Conservation (phyloP, 805 yeast genomes). For the Ogataea zsoltii region DNA sequence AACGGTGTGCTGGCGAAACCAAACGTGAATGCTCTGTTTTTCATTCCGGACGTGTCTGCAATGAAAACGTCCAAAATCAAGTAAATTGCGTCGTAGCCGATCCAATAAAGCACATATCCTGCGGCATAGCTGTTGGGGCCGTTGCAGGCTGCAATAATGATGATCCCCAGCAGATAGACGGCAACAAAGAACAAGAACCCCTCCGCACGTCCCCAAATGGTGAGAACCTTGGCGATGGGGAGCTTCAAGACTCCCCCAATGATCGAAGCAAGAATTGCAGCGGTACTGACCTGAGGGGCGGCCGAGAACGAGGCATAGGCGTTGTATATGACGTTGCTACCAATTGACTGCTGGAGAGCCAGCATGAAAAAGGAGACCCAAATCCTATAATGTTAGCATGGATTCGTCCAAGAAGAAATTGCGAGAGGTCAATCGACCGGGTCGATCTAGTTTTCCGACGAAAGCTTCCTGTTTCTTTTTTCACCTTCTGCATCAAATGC, state of each 20-base stretch:
- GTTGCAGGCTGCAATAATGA: conserved; percentile 30
- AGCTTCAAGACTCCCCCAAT: conserved; percentile 36
- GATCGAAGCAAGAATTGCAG: conserved; percentile 30
- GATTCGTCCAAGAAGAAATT: background rate
- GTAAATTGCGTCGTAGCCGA: conserved; percentile 32
- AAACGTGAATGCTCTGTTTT: conserved; percentile 34
- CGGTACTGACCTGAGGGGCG: conserved; percentile 35
- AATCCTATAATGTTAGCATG: conserved; percentile 16
- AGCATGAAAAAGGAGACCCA: conserved; percentile 38
- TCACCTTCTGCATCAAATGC: no score
- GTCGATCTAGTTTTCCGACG: no score
- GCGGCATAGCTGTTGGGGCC: conserved; percentile 32
- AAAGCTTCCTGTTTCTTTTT: no score
- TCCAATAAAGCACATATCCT: conserved; percentile 33
- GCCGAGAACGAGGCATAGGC: conserved; percentile 28
- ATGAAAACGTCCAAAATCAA: conserved; percentile 30
- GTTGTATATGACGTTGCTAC: conserved; percentile 22
- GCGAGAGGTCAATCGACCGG: no score
- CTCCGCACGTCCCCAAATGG: conserved; percentile 34
- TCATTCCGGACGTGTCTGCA: conserved; percentile 32
- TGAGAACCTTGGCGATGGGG: conserved; percentile 30
- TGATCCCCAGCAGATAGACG: conserved; percentile 28
- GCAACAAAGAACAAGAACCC: conserved; percentile 27
- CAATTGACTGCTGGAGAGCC: conserved; percentile 33
- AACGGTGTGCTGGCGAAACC: conserved; percentile 33